Conservation (phyloP, 306 rosid species). For the Castanea mollissima region DNA sequence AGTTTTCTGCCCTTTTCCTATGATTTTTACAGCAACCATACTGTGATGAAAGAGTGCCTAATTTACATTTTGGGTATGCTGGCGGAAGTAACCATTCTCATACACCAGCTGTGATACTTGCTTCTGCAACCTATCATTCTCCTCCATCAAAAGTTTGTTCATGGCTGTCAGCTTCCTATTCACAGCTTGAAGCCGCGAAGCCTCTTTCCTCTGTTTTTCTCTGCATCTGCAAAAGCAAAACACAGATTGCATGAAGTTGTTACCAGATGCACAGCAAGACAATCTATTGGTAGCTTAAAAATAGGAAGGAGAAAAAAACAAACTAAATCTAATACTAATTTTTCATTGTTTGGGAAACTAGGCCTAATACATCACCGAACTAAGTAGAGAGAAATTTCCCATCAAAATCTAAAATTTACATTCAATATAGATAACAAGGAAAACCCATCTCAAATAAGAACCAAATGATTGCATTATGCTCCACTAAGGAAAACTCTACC, state of each 20-base stretch:
- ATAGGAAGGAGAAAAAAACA: background rate
- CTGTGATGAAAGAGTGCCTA: background rate
- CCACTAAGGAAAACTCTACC: background rate
- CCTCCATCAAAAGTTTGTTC: constrained; percentile 98
- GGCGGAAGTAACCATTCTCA: constrained; percentile 96
- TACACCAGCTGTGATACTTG: constrained; percentile 94
- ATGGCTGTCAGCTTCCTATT: constrained; percentile 93
- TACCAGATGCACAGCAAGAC: background rate
- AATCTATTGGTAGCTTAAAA: background rate
- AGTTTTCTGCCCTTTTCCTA: too few species aligned
- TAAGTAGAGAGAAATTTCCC: background rate
- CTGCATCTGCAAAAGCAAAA: constrained; percentile 63
- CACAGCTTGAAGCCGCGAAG: constrained; percentile 82
- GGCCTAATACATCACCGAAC: background rate
- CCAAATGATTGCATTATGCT: background rate
- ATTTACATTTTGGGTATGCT: constrained; percentile 68
- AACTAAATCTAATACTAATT: background rate
- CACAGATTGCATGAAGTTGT: constrained; percentile 5
- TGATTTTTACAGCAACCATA: too few species aligned
- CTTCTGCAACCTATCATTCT: constrained; percentile 98
- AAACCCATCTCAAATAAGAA: background rate
- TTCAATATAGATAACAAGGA: background rate
- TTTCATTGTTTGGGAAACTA: background rate
- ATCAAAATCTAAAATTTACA: background rate
- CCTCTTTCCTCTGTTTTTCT: constrained; percentile 96